These are phyloP conservation scores for Penicillium coffeae DNA, from an alignment of 495 filamentous ascomycete species.

Conservation along the genomic window DNA sequence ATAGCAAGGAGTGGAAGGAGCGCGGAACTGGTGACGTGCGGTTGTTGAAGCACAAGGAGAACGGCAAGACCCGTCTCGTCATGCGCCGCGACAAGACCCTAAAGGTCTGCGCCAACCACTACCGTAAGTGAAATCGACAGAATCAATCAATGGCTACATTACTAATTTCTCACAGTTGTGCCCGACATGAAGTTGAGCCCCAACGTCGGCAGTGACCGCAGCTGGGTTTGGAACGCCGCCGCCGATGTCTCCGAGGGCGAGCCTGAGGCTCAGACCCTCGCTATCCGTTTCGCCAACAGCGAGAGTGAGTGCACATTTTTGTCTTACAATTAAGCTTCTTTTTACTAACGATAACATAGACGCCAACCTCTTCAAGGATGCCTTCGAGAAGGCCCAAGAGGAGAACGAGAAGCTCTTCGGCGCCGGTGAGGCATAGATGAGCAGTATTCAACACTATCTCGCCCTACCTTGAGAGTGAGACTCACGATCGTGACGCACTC, in stretches of 20 bases:
- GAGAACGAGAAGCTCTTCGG: constrained; percentile 85
- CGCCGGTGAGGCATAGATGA: constrained; percentile 38
- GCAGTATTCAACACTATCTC: not conserved
- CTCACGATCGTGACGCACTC: constrained; percentile 9
- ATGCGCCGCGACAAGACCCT: constrained; percentile 99
- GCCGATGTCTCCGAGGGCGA: constrained; percentile 98
- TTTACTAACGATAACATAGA: constrained; percentile 46
- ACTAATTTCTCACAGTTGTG: constrained; percentile 58
- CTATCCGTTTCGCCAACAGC: constrained; percentile 95
- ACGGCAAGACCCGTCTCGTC: constrained; percentile 93
- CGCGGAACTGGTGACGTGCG: constrained; percentile 95
- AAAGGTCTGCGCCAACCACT: constrained; percentile 99
- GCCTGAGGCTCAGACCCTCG: constrained; percentile 91
- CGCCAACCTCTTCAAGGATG: constrained; percentile 96
- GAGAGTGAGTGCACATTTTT: constrained; percentile 72
- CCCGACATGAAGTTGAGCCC: constrained; percentile 98
- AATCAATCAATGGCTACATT: not conserved
- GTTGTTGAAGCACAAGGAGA: constrained; percentile 97
- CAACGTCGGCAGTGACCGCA: constrained; percentile 95
- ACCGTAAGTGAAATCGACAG: constrained; percentile 60
- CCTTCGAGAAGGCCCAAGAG: constrained; percentile 96
- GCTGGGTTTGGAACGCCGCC: constrained; percentile 98
- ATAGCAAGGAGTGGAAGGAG: constrained; percentile 96
- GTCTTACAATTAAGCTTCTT: not conserved
- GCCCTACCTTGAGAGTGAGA: constrained; percentile 1